Evolutionary conservation across 1,139 yeast genomes (phyloP).

Genomic region (Diutina neorugosa): DNA sequence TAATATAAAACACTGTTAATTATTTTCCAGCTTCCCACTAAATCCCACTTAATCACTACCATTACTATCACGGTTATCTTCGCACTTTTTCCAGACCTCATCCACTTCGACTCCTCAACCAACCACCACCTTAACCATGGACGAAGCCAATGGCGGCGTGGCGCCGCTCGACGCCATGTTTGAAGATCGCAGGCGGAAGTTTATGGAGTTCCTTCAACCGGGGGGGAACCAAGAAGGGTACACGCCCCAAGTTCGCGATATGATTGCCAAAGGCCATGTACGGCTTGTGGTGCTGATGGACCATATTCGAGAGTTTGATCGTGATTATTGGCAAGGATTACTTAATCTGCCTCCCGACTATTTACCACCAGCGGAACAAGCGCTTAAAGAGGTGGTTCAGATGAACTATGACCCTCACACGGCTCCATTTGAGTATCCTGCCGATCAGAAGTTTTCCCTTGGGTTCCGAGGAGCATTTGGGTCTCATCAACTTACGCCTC

Average conservation of each 20-base stretch:
- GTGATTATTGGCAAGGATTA: constrained; percentile 68
- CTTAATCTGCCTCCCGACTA: constrained; percentile 71
- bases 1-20: too few relatives aligned
- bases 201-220: background rate
- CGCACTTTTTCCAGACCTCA: background rate
- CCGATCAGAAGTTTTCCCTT: constrained; percentile 57
- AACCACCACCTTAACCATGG: background rate
- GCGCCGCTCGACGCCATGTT: constrained; percentile 4
- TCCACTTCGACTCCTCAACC: background rate
- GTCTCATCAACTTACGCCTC: constrained; percentile 73
- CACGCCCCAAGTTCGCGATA: constrained; percentile 16
- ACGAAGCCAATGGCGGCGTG: background rate
- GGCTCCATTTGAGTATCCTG: constrained; percentile 39
- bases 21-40: too few relatives aligned
- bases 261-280: constrained; percentile 54
- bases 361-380: constrained; percentile 83
- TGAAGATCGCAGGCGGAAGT: constrained; percentile 1
- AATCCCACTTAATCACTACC: too few relatives aligned
- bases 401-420: constrained; percentile 51
- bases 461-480: constrained; percentile 93
- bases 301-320: constrained; percentile 77
- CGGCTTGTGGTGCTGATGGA: constrained; percentile 73
- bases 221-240: background rate
- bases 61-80: too few relatives aligned
- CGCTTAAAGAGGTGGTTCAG: constrained; percentile 69